Evolutionary conservation across 257 asterid genomes (phyloP).

Genomic region (Solanum habrochaites): DNA sequence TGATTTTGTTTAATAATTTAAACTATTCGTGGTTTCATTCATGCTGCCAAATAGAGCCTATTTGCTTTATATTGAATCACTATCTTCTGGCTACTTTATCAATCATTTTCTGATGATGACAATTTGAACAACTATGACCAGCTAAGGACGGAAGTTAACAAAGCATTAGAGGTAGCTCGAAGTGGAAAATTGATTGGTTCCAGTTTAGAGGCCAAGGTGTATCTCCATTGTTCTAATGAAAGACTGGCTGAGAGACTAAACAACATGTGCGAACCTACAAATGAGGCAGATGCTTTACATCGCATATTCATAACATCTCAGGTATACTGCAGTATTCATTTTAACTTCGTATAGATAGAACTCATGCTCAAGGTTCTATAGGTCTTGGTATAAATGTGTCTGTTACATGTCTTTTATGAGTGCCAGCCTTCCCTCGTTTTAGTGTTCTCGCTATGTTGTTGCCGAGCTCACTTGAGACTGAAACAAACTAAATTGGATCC

Average conservation of each 20-base stretch:
- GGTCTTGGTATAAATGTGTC: not conserved
- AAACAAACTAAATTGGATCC: not conserved
- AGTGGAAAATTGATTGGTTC: slow-evolving; percentile 76
- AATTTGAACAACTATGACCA: slow-evolving; percentile 21
- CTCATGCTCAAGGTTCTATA: not conserved
- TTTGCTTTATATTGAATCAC: not conserved
- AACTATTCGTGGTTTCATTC: not conserved
- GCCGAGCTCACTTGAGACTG: not conserved
- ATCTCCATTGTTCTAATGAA: slow-evolving; percentile 55
- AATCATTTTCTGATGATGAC: not conserved
- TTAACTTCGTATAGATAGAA: not conserved
- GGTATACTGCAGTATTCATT: slow-evolving; percentile 23
- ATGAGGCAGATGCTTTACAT: slow-evolving; percentile 72
- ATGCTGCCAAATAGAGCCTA: not conserved
- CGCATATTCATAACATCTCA: slow-evolving; percentile 90
- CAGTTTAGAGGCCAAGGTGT: slow-evolving; percentile 86
- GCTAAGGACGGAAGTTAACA: slow-evolving; percentile 97
- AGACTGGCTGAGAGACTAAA: slow-evolving; percentile 35
- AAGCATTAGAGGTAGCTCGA: slow-evolving; percentile 89
- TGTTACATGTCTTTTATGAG: not conserved
- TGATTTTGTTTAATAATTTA: not conserved
- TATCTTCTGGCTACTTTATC: not conserved
- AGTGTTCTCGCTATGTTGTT: not conserved
- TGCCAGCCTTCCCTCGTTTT: not conserved
- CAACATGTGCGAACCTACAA: slow-evolving; percentile 38